A percentile compares a stretch with the other conserved stretches of the same genome.
Conservation (phyloP, 345 rosid species). For the Linum usitatissimum region DNA sequence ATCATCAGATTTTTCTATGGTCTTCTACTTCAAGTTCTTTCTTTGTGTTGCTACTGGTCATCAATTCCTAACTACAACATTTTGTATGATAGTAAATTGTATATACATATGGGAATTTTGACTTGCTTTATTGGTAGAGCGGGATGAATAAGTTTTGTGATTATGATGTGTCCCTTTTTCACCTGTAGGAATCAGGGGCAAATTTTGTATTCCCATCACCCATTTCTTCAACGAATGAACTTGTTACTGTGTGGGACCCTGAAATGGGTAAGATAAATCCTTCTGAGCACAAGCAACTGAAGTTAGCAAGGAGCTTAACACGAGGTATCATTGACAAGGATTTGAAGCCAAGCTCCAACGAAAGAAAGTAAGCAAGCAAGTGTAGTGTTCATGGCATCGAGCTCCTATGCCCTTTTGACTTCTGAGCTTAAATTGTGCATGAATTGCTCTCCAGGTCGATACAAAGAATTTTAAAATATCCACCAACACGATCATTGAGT, state of each 20-base stretch:
- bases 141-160: not conserved
- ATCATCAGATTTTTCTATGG: slow-evolving; percentile 4
- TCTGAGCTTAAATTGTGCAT: not conserved
- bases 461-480: slow-evolving; percentile 75
- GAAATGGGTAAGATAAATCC: slow-evolving; percentile 89
- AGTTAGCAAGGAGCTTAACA: slow-evolving; percentile 90
- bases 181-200: slow-evolving; percentile 72
- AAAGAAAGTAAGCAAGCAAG: slow-evolving; percentile 57
- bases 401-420: not conserved
- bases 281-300: slow-evolving; percentile 96
- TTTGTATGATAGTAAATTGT: not conserved
- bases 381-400: not conserved
- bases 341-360: slow-evolving; percentile 74
- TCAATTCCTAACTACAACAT: not conserved
- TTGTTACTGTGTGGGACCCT: slow-evolving; percentile 89
- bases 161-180: slow-evolving; percentile 10
- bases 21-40: not conserved
- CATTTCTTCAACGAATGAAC: slow-evolving; percentile 84
- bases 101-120: not conserved
- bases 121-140: not conserved
- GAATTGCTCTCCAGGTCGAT: slow-evolving; percentile 43
- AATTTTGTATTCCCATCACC: slow-evolving; percentile 77
- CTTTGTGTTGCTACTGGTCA: not conserved
- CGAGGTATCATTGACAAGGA: slow-evolving; percentile 98
- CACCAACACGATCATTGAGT: slow-evolving; percentile 77